A percentile compares a stretch with the other conserved stretches of the same genome.
Conservation (phyloP, 2,329 filamentous ascomycete genomes). For the Colletotrichum orchidophilum region DNA sequence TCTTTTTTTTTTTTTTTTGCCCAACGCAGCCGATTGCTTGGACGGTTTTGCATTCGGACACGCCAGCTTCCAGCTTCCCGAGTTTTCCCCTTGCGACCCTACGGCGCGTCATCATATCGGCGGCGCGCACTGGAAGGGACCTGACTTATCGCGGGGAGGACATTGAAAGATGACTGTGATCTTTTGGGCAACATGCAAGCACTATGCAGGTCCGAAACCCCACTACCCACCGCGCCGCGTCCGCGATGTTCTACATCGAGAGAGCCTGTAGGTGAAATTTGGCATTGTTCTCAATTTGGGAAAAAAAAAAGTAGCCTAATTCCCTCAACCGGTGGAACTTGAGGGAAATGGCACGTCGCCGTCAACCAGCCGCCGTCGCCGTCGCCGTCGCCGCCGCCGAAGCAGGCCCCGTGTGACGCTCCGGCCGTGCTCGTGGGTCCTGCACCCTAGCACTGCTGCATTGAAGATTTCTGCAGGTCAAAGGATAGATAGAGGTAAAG, state of each 20-base stretch:
- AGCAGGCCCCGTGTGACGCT: not conserved
- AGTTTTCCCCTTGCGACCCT: not conserved
- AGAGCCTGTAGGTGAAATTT: not conserved
- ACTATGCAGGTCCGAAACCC: not conserved
- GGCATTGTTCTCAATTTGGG: not conserved
- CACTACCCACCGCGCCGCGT: not conserved
- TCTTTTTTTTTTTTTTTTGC: too few species aligned
- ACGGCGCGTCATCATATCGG: not conserved
- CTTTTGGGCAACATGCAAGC: not conserved
- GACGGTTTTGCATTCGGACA: not conserved
- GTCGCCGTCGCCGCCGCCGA: not conserved
- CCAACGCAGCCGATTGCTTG: not conserved
- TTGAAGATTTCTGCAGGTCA: not conserved
- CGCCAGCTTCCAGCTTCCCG: not conserved
- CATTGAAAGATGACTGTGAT: not conserved
- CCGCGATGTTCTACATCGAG: not conserved
- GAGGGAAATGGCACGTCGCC: not conserved
- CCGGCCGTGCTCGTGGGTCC: not conserved
- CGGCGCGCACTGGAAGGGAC: not conserved
- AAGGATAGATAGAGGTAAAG: not conserved
- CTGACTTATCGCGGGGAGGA: not conserved
- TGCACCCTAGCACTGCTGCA: not conserved
- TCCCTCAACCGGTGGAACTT: not conserved
- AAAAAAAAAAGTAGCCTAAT: too few species aligned
- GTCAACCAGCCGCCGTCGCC: too few species aligned